phyloP scores from a whole-genome alignment of 225 moss, liverwort and hornwort species.

The Polytrichum commune region DNA sequence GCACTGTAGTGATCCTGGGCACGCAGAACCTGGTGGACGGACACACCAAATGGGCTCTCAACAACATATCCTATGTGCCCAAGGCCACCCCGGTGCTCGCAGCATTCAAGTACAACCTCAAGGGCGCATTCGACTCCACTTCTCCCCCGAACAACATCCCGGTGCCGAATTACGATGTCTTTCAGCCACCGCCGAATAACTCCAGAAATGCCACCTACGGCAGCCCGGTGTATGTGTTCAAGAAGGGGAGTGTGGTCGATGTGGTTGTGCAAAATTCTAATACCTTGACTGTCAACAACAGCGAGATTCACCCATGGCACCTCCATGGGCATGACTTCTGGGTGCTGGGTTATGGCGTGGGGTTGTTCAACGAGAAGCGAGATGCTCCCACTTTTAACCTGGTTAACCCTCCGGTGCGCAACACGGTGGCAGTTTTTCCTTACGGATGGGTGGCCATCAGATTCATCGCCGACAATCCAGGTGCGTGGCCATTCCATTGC shows the following conservation, averaged over 20 bases:
- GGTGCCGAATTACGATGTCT: constrained; percentile 7
- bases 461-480: constrained; percentile 37
- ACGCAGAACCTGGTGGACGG: constrained; percentile 35
- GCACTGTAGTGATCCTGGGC: constrained; percentile 18
- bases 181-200: neutral
- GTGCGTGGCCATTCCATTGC: constrained; percentile 41
- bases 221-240: constrained; percentile 24
- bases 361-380: constrained; percentile 7
- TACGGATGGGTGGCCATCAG: constrained; percentile 38
- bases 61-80: constrained; percentile 27
- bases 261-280: constrained; percentile 39
- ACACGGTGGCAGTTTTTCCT: constrained; percentile 32
- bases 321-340: constrained; percentile 46
- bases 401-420: constrained; percentile 19
- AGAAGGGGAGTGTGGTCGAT: constrained; percentile 24
- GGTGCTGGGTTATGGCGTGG: constrained; percentile 33
- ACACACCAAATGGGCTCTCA: constrained; percentile 31
- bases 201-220: constrained; percentile 18
- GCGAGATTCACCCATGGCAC: constrained; percentile 43
- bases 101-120: constrained; percentile 27
- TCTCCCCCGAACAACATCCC: constrained; percentile 15
- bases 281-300: constrained; percentile 18
- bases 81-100: constrained; percentile 24
- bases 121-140: constrained; percentile 5
- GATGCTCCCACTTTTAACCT: constrained; percentile 25